Base-by-base conservation (phyloP, 2,329 filamentous ascomycete species). In the Bretziella fagacearum region DNA sequence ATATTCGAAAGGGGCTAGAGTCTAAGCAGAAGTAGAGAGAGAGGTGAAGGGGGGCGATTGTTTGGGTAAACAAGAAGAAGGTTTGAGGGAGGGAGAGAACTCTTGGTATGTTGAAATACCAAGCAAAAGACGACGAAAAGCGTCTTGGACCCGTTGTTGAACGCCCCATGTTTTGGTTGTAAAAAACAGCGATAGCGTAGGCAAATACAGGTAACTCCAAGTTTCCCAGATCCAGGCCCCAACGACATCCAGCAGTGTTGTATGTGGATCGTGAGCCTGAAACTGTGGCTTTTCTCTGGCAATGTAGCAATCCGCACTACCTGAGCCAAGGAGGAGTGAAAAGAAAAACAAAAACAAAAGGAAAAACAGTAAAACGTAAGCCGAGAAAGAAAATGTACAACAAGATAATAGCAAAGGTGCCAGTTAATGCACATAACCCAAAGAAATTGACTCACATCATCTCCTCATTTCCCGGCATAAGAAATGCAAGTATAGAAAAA, bases 151-250 rank as follows among this genome's bases (percentile, higher is more conserved):
- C 74, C 74, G 64, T 67, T 73, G 78, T 84, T 83, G 79, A 83
- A 79, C 75, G 73, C 73, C 78, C 66, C 66, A 71, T 78, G 76
- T 81, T 83, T 84, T 82, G 74, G 79, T 84, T 84, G 77, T 70
- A 80, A 83, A 84, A 84, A 84, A 81, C 76, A 79, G 71, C 73
- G 74, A 80, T 71, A 75, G 74, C 72, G 74, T 51, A 51, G 35
- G 49, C 76, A 76, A 74, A 65, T 69, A 68, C 67, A 71, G 68
- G 71, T 73, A 71, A 79, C 49, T 71, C 72, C 74, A 74, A 71
- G 67, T 61, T 62, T 61, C 63, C 62, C 49, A 51, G 45, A 60
- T 63, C 62, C 58, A 56, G 53, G 59, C 63, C 62, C 61, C 15
- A n/a, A 64, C 61, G 61, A 49, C 51, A 54, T 47, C 64, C 66